phyloP scores from a whole-genome alignment of 805 yeast genomes.

The Debaryomyces maramus region DNA sequence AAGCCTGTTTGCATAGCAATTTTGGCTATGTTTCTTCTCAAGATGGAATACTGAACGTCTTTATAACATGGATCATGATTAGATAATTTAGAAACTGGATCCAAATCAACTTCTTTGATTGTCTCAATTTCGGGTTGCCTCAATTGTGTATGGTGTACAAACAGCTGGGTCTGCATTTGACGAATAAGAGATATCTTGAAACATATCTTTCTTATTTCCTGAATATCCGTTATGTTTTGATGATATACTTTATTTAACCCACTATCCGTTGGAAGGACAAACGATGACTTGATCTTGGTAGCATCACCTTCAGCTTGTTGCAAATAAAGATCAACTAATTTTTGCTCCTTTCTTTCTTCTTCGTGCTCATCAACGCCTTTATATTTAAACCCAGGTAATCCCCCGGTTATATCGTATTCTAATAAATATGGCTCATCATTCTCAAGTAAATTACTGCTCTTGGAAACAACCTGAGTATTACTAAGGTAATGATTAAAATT shows the following conservation, averaged over 20 bases:
- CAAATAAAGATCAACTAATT: slow-evolving; percentile 34
- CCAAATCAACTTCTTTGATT: slow-evolving; percentile 72
- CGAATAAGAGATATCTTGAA: slow-evolving; percentile 84
- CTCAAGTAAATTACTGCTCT: slow-evolving; percentile 48
- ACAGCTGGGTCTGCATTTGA: slow-evolving; percentile 84
- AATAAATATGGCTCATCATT: slow-evolving; percentile 64
- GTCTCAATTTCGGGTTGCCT: slow-evolving; percentile 65
- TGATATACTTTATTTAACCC: slow-evolving; percentile 65
- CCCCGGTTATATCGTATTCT: slow-evolving; percentile 84
- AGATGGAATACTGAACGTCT: slow-evolving; percentile 62
- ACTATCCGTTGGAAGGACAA: slow-evolving; percentile 37
- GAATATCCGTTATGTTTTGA: slow-evolving; percentile 74
- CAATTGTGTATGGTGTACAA: slow-evolving; percentile 71
- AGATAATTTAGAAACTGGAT: slow-evolving; percentile 70
- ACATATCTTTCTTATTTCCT: slow-evolving; percentile 83
- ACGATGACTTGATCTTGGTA: slow-evolving; percentile 23
- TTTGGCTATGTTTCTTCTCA: slow-evolving; percentile 71
- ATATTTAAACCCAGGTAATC: slow-evolving; percentile 66
- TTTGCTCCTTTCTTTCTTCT: slow-evolving; percentile 39
- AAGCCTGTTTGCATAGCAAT: slow-evolving; percentile 90
- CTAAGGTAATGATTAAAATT: slow-evolving; percentile 50
- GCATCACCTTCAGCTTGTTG: slow-evolving; percentile 27
- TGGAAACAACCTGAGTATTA: slow-evolving; percentile 40
- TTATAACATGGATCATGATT: slow-evolving; percentile 64
- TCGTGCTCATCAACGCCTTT: slow-evolving; percentile 48